Conservation (phyloP, 2,329 filamentous ascomycete species). For the Diaporthe ilicicola region DNA sequence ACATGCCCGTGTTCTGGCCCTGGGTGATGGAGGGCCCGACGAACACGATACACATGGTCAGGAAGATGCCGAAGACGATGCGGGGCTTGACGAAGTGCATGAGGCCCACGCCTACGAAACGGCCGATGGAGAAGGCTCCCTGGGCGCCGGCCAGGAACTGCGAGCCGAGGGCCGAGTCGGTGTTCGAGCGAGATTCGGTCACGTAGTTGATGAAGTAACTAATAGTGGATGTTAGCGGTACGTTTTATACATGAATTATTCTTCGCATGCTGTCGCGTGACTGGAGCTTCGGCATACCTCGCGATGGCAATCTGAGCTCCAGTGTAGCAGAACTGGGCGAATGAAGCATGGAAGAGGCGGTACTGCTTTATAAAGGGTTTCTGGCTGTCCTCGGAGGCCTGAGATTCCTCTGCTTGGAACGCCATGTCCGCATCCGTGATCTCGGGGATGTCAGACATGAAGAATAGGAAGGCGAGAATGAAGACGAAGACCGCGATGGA, state of each 20-base stretch:
- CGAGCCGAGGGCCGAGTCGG: constrained; percentile 61
- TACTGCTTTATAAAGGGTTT: constrained; percentile 76
- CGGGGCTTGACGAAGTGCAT: constrained; percentile 75
- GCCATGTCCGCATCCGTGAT: constrained; percentile 76
- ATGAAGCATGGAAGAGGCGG: constrained; percentile 77
- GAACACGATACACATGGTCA: constrained; percentile 73
- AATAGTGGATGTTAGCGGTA: constrained; percentile 9
- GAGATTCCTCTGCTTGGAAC: constrained; percentile 63
- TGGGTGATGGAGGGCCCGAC: constrained; percentile 57
- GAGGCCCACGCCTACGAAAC: constrained; percentile 71
- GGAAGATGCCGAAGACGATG: constrained; percentile 72
- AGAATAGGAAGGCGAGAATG: constrained; percentile 71
- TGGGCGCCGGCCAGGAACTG: constrained; percentile 79
- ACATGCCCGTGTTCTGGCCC: constrained; percentile 56
- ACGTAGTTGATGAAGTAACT: constrained; percentile 79
- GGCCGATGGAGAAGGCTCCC: constrained; percentile 75
- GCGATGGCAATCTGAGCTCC: constrained; percentile 76
- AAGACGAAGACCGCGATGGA: constrained; percentile 77
- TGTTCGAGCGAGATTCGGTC: constrained; percentile 65
- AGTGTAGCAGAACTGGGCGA: constrained; percentile 81
- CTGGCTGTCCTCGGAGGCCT: constrained; percentile 60
- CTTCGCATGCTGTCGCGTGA: not conserved
- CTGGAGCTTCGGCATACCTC: constrained; percentile 34
- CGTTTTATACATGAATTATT: constrained; percentile 8
- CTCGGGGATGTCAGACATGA: constrained; percentile 73